A percentile compares a stretch with the other conserved stretches of the same genome.
Evolutionary conservation across 139 green algal genomes (phyloP).

Genomic region (Coelastrella sp.): DNA sequence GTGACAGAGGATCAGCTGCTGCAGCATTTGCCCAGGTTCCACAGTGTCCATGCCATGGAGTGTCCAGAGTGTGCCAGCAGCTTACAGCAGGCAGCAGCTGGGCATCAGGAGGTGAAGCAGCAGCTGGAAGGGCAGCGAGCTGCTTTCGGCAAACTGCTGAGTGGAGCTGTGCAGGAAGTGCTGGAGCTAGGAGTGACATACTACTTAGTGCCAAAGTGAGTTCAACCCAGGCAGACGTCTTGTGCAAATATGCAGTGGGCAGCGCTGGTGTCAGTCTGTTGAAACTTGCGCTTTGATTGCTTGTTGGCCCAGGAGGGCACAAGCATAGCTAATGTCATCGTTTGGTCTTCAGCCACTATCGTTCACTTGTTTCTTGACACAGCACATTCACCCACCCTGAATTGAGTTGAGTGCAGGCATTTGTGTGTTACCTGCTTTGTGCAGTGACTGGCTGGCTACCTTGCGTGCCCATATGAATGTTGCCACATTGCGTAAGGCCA

Average conservation of each 20-base stretch:
- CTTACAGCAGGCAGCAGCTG: conserved; percentile 25
- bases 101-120: conserved; percentile 35
- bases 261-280: too few species aligned
- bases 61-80: conserved; percentile 7
- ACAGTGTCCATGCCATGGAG: background rate
- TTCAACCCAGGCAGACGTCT: background rate
- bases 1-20: conserved; percentile 22
- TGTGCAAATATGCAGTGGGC: too few species aligned
- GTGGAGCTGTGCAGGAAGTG: conserved; percentile 14
- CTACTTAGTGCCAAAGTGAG: conserved; percentile 72
- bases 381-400: too few species aligned
- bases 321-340: too few species aligned
- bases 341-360: too few species aligned
- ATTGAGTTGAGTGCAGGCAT: too few species aligned
- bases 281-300: too few species aligned
- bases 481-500: background rate
- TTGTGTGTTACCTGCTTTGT: background rate
- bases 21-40: conserved; percentile 9
- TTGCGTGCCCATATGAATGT: conserved; percentile 62
- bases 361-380: too few species aligned
- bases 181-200: conserved; percentile 64
- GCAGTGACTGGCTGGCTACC: conserved; percentile 59
- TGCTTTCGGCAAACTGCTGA: conserved; percentile 59
- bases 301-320: too few species aligned
- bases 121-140: conserved; percentile 52